A percentile compares a stretch with the other conserved stretches of the same genome.
phyloP scores from a whole-genome alignment of 2,329 filamentous ascomycete genomes.

The Venturia nashicola region DNA sequence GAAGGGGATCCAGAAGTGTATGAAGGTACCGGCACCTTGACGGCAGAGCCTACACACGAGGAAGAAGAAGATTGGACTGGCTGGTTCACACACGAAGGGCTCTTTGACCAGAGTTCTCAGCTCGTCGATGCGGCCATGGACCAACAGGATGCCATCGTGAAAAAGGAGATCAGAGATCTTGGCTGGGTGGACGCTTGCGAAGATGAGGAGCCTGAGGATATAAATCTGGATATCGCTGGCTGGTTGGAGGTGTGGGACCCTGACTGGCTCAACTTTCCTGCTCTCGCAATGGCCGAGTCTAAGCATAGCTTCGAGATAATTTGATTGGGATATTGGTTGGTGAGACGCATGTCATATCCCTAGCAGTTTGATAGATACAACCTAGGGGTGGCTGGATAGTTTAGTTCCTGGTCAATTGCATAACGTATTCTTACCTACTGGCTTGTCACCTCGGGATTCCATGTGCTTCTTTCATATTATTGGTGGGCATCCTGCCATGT shows the following conservation, averaged over 20 bases:
- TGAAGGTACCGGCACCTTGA: neutral
- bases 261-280: neutral
- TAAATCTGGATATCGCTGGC: neutral
- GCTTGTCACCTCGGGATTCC: neutral
- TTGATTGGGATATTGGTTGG: neutral
- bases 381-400: neutral
- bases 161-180: neutral
- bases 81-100: neutral
- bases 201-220: neutral
- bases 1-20: neutral
- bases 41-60: neutral
- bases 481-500: neutral
- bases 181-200: neutral
- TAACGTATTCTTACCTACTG: neutral
- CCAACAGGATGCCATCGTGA: neutral
- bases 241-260: neutral
- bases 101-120: neutral
- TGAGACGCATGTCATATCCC: neutral
- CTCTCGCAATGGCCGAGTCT: neutral
- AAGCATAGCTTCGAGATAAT: neutral
- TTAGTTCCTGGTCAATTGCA: neutral
- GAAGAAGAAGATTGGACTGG: neutral
- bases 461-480: neutral
- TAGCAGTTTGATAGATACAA: neutral
- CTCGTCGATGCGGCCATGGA: neutral